Evolutionary conservation across 139 green algal species (phyloP).

Genomic region (Picochlorum costavermella): DNA sequence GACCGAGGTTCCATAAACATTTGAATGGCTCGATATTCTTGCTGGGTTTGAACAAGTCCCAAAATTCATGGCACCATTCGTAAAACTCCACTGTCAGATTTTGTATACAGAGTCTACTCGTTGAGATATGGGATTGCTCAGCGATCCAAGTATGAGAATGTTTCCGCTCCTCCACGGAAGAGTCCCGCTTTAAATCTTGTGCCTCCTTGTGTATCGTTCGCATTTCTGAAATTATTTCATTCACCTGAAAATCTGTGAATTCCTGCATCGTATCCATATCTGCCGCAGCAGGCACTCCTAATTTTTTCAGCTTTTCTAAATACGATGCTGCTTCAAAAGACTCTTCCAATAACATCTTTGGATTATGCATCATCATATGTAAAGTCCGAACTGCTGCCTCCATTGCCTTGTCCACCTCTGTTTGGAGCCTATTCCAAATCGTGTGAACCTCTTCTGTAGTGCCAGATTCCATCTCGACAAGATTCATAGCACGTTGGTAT

Average conservation of each 20-base stretch:
- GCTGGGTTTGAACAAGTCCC: too few relatives aligned
- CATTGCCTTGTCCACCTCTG: constrained; percentile 12
- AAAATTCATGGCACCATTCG: too few relatives aligned
- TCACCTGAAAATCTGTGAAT: constrained; percentile 8
- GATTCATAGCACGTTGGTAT: constrained; percentile 9
- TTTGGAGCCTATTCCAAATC: constrained; percentile 5
- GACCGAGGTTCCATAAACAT: too few relatives aligned
- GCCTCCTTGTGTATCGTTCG: neutral
- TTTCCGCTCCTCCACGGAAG: neutral
- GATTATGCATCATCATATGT: neutral
- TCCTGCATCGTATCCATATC: neutral
- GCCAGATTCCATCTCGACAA: constrained; percentile 1
- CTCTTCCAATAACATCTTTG: neutral
- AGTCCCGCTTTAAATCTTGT: neutral
- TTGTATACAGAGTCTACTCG: too few relatives aligned
- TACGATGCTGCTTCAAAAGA: neutral
- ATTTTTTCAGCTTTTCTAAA: neutral
- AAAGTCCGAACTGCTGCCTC: constrained; percentile 9
- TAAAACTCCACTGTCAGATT: too few relatives aligned
- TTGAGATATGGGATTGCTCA: too few relatives aligned
- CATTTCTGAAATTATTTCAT: neutral
- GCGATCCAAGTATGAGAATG: too few relatives aligned
- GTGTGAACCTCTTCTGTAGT: neutral
- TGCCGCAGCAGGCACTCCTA: constrained; percentile 1
- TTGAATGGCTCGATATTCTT: too few relatives aligned